A percentile compares a stretch with the other conserved stretches of the same genome.
phyloP scores from a whole-genome alignment of 1,284 basidiomycete genomes.

The Sporisorium reilianum region DNA sequence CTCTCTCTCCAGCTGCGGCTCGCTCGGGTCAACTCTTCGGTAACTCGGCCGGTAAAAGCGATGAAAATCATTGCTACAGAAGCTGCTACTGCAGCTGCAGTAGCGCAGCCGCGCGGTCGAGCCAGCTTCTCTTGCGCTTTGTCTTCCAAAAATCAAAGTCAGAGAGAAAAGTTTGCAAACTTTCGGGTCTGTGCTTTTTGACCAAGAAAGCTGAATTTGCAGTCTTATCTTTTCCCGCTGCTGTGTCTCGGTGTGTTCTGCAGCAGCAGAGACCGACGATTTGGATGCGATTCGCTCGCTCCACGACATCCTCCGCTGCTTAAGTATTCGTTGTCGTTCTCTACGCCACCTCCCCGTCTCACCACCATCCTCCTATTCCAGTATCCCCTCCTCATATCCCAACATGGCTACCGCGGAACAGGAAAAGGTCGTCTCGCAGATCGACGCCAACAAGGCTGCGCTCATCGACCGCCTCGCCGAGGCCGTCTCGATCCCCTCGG shows the following conservation, averaged over 20 bases:
- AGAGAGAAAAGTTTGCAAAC: constrained; percentile 10
- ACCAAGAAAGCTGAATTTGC: not conserved
- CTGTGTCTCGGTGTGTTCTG: not conserved
- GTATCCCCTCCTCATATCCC: not conserved
- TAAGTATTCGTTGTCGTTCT: not conserved
- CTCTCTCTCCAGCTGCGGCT: not conserved
- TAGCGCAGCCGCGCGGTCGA: not conserved
- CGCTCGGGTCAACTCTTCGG: not conserved
- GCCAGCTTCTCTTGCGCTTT: too few species aligned
- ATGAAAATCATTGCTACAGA: not conserved
- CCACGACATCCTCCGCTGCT: not conserved
- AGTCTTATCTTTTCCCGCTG: constrained; percentile 20
- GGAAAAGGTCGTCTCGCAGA: constrained; percentile 62
- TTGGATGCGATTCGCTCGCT: not conserved
- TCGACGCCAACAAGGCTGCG: constrained; percentile 64
- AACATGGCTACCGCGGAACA: constrained; percentile 50
- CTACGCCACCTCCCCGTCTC: not conserved
- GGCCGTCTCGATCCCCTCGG: constrained; percentile 67
- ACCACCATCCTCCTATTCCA: not conserved
- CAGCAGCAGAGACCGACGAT: not conserved
- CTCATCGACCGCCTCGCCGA: constrained; percentile 62
- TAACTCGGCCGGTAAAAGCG: constrained; percentile 10
- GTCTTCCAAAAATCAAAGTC: not conserved
- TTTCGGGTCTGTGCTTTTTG: constrained; percentile 12
- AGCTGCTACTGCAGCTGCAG: too few species aligned